These are phyloP conservation scores for Syncephalis fuscata DNA, from an alignment of 371 early-diverging fungal species.

Conservation along the genomic window DNA sequence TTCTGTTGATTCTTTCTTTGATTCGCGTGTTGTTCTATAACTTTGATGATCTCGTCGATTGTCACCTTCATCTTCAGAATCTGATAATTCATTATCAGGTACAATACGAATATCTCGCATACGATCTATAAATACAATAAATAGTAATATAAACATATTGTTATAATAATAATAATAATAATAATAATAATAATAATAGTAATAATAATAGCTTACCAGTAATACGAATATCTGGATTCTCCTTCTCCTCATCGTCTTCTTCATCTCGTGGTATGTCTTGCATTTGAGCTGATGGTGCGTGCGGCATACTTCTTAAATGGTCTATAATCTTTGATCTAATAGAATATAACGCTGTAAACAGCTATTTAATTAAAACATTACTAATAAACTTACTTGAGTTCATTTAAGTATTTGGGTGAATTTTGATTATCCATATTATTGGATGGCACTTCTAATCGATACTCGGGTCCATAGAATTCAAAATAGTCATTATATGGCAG, in stretches of 20 bases:
- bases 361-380: neutral
- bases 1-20: too few species aligned
- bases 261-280: slow-evolving; percentile 31
- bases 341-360: neutral
- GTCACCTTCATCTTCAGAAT: slow-evolving; percentile 41
- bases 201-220: slow-evolving; percentile 20
- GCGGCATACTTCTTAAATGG: slow-evolving; percentile 68
- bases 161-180: too few species aligned
- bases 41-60: slow-evolving; percentile 9
- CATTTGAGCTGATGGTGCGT: slow-evolving; percentile 94
- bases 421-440: slow-evolving; percentile 96
- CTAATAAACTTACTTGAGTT: slow-evolving; percentile 38
- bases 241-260: slow-evolving; percentile 17
- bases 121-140: slow-evolving; percentile 14
- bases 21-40: neutral
- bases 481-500: slow-evolving; percentile 91
- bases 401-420: slow-evolving; percentile 76
- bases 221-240: slow-evolving; percentile 29
- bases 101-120: slow-evolving; percentile 28
- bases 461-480: slow-evolving; percentile 91
- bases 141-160: neutral
- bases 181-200: neutral
- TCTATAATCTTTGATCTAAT: slow-evolving; percentile 61
- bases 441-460: slow-evolving; percentile 77
- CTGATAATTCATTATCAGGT: slow-evolving; percentile 38